Evolutionary conservation across 2,329 filamentous ascomycete species (phyloP).

Genomic region (Colletotrichum lini): DNA sequence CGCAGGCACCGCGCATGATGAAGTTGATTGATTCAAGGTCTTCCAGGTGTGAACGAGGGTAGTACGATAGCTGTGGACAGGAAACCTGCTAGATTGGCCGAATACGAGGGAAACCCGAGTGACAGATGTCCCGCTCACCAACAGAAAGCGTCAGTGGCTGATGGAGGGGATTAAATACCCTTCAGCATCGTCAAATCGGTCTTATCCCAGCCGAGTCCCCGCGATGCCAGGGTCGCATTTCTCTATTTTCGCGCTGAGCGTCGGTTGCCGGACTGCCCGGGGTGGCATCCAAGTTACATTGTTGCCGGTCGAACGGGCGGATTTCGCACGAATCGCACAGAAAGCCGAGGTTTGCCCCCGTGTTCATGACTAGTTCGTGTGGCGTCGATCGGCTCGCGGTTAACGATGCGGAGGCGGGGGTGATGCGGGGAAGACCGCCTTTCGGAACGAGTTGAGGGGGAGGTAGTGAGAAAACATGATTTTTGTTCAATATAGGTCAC

Average conservation of each 20-base stretch:
- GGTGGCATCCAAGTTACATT: constrained; percentile 4
- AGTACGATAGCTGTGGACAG: background rate
- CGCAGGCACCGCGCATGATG: background rate
- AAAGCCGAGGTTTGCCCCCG: background rate
- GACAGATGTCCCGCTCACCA: background rate
- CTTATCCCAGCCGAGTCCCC: constrained; percentile 18
- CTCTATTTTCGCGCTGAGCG: background rate
- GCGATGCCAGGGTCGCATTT: background rate
- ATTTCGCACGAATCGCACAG: constrained; percentile 35
- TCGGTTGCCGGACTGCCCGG: background rate
- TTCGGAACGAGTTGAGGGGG: background rate
- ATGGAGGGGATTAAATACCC: constrained; percentile 16
- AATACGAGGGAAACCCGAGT: background rate
- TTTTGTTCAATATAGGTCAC: background rate
- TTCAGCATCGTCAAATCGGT: constrained; percentile 30
- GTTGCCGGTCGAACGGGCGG: background rate
- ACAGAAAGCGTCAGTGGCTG: background rate
- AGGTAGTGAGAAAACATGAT: background rate
- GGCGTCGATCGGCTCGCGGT: background rate
- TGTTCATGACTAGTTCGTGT: background rate
- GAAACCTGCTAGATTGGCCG: background rate
- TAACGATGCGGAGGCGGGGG: constrained; percentile 11
- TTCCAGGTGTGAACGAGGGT: background rate
- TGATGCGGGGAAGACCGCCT: constrained; percentile 19
- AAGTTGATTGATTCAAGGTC: background rate